Evolutionary conservation across 371 early-diverging fungal genomes (phyloP), one percentile per base, ranked within the genome.

Genomic region (Coemansia sp.): DNA sequence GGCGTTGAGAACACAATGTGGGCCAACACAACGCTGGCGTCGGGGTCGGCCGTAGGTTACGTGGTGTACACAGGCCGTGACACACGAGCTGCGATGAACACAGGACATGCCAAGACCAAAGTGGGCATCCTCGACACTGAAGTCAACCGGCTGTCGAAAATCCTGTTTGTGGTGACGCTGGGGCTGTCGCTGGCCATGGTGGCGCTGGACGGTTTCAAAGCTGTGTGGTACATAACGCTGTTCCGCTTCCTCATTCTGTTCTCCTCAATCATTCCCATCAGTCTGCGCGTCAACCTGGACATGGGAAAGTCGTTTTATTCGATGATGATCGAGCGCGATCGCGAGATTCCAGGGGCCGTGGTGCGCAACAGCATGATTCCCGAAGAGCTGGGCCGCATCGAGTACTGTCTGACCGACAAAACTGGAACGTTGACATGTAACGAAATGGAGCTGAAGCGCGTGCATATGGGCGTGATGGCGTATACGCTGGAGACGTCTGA

Each of bases 381-480:
- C n/a, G 99, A 99, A 82, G 99, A 99, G 77, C 87, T 99, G 1
- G 99, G 99, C 3, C 86, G 98, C 23, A 92, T 99, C 21, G 94
- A 94, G 60, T 99, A 98, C 79, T 79, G 99, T 12, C 80, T 99
- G 61, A 92, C 96, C 1, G 99, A 99, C 77, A 99, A 99, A 74
- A 99, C 99, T 3, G 99, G 99, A 8, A 99, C 99, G 8, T 79
- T 99, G 70, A 99, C 99, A n/a, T 87, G 96, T 76, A 99, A 99
- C 80, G 94, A 95, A 66, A 99, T 99, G 99, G 96, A 95, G 68
- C 85, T 99, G 65, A 96, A 95, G 78, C 94, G 95, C 69, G 76
- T 99, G 48, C 99, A 99, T 71, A 90, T 99, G 89, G 99, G 99
- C 48, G 94, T 94, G 11, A 91, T 96, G 88, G 90, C 95, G 0